These are phyloP conservation scores for Cylindrotheca closterium DNA, from an alignment of 108 stramenopile genomes.

Conservation along the genomic window DNA sequence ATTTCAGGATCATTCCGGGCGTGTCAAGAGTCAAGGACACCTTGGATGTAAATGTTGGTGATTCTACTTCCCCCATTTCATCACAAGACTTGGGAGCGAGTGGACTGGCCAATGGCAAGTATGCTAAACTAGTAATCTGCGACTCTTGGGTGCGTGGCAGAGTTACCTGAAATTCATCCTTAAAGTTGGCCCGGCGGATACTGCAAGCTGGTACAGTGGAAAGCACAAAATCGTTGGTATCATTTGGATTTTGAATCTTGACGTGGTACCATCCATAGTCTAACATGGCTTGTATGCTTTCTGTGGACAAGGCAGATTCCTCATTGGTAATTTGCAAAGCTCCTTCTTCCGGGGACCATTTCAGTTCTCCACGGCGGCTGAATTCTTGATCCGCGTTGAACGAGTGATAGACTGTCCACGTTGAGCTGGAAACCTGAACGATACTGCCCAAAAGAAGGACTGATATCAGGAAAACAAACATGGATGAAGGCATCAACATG, in stretches of 20 bases:
- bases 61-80: constrained; percentile 28
- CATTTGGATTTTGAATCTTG: constrained; percentile 32
- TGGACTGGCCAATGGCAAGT: constrained; percentile 74
- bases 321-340: constrained; percentile 17
- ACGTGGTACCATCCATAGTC: constrained; percentile 52
- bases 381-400: constrained; percentile 29
- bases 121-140: constrained; percentile 59
- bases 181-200: constrained; percentile 57
- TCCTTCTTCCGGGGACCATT: constrained; percentile 7
- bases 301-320: constrained; percentile 8
- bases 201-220: constrained; percentile 58
- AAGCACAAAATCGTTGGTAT: constrained; percentile 18
- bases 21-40: constrained; percentile 58
- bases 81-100: constrained; percentile 73
- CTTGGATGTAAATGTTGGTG: constrained; percentile 50
- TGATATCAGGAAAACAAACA: not conserved
- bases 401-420: constrained; percentile 47
- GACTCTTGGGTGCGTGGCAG: constrained; percentile 32
- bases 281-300: constrained; percentile 16
- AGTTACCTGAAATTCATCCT: constrained; percentile 71
- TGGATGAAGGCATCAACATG: not conserved
- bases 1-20: constrained; percentile 69
- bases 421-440: constrained; percentile 4
- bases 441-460: not conserved
- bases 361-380: constrained; percentile 27